phyloP scores from a whole-genome alignment of 2,329 filamentous ascomycete genomes.

The Fusarium sp. region DNA sequence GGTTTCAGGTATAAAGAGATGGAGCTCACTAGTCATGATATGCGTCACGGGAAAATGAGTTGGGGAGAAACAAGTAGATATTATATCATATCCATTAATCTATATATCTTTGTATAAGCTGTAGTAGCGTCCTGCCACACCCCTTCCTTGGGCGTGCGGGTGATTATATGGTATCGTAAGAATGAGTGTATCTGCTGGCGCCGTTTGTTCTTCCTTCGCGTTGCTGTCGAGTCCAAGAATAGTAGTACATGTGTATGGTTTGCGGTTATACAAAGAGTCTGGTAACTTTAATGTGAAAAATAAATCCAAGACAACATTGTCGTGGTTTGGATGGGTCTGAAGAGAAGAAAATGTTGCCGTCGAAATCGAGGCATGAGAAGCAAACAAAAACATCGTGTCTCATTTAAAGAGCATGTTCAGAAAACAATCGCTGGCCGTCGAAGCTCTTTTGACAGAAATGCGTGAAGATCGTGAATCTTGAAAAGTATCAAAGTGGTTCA shows the following conservation, averaged over 20 bases:
- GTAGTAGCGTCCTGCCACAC: slow-evolving; percentile 9
- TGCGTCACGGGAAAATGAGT: background rate
- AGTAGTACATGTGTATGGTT: slow-evolving; percentile 36
- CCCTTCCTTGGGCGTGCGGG: slow-evolving; percentile 14
- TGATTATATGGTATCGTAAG: slow-evolving; percentile 43
- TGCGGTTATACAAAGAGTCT: slow-evolving; percentile 30
- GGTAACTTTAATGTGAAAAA: slow-evolving; percentile 1
- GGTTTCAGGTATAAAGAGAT: slow-evolving; percentile 9
- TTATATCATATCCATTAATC: slow-evolving; percentile 37
- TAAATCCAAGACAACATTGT: slow-evolving; percentile 1
- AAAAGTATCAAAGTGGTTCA: slow-evolving; percentile 14
- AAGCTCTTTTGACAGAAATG: slow-evolving; percentile 24
- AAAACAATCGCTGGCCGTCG: slow-evolving; percentile 41
- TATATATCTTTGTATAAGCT: slow-evolving; percentile 33
- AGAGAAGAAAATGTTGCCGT: slow-evolving; percentile 25
- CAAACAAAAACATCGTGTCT: slow-evolving; percentile 37
- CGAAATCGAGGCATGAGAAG: slow-evolving; percentile 28
- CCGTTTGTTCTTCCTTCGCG: slow-evolving; percentile 24
- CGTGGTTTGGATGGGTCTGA: background rate
- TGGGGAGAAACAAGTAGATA: slow-evolving; percentile 16
- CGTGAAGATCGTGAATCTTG: slow-evolving; percentile 39
- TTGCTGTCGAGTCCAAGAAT: slow-evolving; percentile 36
- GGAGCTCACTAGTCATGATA: background rate
- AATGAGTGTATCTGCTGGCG: slow-evolving; percentile 35
- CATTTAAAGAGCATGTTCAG: slow-evolving; percentile 31